Percentiles rank a stretch among this genome's conserved stretches.
These are phyloP conservation scores for Aspergillus aculeatinus DNA, from an alignment of 2,329 filamentous ascomycete genomes.

Conservation along the genomic window DNA sequence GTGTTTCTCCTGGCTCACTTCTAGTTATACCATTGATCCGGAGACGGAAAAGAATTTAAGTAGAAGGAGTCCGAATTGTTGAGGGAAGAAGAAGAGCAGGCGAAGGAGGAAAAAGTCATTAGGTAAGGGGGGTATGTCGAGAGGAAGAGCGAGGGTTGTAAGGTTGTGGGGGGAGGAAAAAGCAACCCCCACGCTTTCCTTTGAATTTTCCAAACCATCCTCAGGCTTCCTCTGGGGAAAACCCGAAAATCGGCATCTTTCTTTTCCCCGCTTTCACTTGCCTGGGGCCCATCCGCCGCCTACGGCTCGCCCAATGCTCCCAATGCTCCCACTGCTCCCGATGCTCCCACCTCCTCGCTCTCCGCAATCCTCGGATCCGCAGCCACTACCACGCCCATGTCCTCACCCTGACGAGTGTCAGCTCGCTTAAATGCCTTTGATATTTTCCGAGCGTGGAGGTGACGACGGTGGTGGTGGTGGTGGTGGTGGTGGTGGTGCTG, in stretches of 20 bases:
- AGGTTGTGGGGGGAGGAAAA: not conserved
- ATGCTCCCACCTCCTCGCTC: not conserved
- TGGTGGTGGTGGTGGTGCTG: not conserved
- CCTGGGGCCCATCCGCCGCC: no score
- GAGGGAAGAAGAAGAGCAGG: not conserved
- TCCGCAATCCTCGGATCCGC: no score
- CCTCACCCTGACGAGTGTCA: not conserved
- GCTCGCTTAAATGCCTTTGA: not conserved
- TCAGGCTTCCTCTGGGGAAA: not conserved
- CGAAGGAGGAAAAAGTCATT: not conserved
- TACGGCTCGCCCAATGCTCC: no score
- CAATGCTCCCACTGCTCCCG: not conserved
- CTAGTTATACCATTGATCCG: not conserved
- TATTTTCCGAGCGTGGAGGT: not conserved
- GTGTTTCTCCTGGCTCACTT: not conserved
- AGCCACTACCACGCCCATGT: no score
- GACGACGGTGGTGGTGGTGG: no score
- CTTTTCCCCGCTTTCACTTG: not conserved
- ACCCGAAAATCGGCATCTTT: not conserved
- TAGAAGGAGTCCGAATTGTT: not conserved
- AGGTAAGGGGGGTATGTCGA: not conserved
- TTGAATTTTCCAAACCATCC: not conserved
- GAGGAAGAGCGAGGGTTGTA: no score
- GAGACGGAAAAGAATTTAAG: not conserved
- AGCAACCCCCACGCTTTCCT: not conserved